phyloP scores from a whole-genome alignment of 371 early-diverging fungal species.

The Mortierella sp. region DNA sequence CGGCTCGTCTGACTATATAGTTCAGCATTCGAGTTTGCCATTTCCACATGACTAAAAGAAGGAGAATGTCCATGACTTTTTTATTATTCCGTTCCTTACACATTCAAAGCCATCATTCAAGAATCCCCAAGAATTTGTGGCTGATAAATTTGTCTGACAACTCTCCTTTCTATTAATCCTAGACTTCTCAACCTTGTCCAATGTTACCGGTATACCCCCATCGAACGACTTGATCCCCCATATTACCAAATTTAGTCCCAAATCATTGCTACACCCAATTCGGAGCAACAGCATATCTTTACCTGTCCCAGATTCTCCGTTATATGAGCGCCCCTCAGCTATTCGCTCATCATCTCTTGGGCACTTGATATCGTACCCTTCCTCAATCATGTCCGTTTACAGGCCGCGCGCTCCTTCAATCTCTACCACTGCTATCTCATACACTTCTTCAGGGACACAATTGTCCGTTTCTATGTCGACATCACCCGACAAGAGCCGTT shows the following conservation, averaged over 20 bases:
- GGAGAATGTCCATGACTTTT: too few relatives aligned
- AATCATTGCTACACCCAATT: slow-evolving; percentile 6
- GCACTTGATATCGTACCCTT: slow-evolving; percentile 8
- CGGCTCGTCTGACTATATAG: background rate
- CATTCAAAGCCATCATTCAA: too few relatives aligned
- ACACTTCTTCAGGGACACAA: slow-evolving; percentile 43
- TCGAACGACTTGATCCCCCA: slow-evolving; percentile 9
- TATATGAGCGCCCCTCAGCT: slow-evolving; percentile 4
- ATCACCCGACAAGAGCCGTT: slow-evolving; percentile 32
- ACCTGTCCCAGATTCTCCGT: slow-evolving; percentile 5
- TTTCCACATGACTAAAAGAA: too few relatives aligned
- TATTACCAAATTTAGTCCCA: background rate
- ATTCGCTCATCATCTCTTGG: slow-evolving; percentile 40
- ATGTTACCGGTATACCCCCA: background rate
- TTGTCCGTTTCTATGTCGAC: slow-evolving; percentile 46
- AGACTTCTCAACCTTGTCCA: background rate
- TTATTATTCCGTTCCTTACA: too few relatives aligned
- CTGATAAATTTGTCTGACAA: background rate
- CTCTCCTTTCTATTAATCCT: background rate
- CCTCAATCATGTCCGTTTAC: background rate
- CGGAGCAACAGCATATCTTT: slow-evolving; percentile 43
- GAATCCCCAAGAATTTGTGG: background rate
- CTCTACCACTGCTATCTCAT: slow-evolving; percentile 50
- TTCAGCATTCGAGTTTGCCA: too few relatives aligned
- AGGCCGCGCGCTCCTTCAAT: slow-evolving; percentile 43